Percentiles rank a stretch among this genome's conserved stretches.
Conservation (phyloP, 2,329 filamentous ascomycete genomes). For the Ophiocordyceps camponoti-rufipedis region DNA sequence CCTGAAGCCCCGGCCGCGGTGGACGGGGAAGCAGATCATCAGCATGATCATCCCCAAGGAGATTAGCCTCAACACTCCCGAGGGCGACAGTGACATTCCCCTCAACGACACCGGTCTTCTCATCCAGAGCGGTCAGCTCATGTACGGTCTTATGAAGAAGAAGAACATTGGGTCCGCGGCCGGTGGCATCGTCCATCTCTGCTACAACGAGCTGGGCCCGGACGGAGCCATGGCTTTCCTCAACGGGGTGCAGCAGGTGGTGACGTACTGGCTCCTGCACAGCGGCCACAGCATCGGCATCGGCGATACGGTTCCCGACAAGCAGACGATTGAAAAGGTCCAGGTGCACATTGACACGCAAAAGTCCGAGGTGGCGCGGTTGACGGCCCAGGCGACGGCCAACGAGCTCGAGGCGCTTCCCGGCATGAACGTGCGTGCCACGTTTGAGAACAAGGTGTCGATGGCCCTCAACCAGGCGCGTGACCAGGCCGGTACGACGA, state of each 20-base stretch:
- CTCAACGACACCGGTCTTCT: slow-evolving; percentile 61
- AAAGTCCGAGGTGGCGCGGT: slow-evolving; percentile 60
- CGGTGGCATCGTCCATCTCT: slow-evolving; percentile 85
- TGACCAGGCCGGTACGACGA: slow-evolving; percentile 87
- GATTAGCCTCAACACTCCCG: slow-evolving; percentile 59
- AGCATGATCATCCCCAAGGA: slow-evolving; percentile 81
- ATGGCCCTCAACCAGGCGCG: slow-evolving; percentile 86
- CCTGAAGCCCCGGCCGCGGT: slow-evolving; percentile 74
- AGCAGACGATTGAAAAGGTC: slow-evolving; percentile 65
- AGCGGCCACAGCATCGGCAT: slow-evolving; percentile 97
- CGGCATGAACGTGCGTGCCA: slow-evolving; percentile 97
- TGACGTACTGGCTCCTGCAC: slow-evolving; percentile 94
- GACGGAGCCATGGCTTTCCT: slow-evolving; percentile 84
- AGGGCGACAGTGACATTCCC: slow-evolving; percentile 41
- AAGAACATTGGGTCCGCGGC: slow-evolving; percentile 82
- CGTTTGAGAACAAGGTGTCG: slow-evolving; percentile 93
- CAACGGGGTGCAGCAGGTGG: slow-evolving; percentile 83
- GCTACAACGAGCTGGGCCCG: slow-evolving; percentile 85
- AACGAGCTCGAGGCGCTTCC: slow-evolving; percentile 84
- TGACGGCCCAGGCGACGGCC: slow-evolving; percentile 62
- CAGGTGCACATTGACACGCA: slow-evolving; percentile 64
- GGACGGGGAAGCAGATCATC: slow-evolving; percentile 96
- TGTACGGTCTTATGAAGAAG: slow-evolving; percentile 84
- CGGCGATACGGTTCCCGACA: slow-evolving; percentile 91
- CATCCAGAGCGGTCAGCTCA: slow-evolving; percentile 71